Percentiles rank a stretch among this genome's conserved stretches.
phyloP scores from a whole-genome alignment of 805 yeast genomes.

The Teunomyces funiuensis region DNA sequence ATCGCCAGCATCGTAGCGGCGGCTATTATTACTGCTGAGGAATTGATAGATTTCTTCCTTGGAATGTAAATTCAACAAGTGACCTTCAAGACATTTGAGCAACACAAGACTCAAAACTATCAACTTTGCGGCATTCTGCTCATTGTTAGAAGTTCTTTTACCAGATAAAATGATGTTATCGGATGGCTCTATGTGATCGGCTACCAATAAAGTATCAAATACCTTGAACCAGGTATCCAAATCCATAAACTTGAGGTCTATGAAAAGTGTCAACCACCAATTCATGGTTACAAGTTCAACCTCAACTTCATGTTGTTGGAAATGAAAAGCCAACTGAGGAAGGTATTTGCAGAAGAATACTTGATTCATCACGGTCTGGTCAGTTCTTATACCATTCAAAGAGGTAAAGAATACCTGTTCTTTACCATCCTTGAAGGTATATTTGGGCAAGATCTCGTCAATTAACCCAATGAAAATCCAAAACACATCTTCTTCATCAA shows the following conservation, averaged over 20 bases:
- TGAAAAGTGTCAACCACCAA: constrained; percentile 58
- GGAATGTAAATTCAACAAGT: constrained; percentile 22
- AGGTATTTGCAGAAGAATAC: constrained; percentile 32
- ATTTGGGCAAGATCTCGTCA: constrained; percentile 49
- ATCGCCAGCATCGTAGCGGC: neutral
- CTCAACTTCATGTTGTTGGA: constrained; percentile 36
- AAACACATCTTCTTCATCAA: constrained; percentile 48
- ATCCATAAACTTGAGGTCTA: constrained; percentile 45
- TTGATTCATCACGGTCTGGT: constrained; percentile 36
- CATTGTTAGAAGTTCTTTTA: neutral
- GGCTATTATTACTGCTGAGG: constrained; percentile 10
- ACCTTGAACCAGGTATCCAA: constrained; percentile 51
- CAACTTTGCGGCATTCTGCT: constrained; percentile 25
- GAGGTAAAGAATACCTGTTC: constrained; percentile 14
- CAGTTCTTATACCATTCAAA: constrained; percentile 33
- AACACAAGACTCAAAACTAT: constrained; percentile 34
- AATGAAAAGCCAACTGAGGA: constrained; percentile 42
- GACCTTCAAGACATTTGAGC: constrained; percentile 35
- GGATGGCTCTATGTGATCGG: neutral
- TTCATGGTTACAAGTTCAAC: constrained; percentile 51
- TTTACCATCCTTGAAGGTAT: constrained; percentile 12
- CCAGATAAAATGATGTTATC: neutral
- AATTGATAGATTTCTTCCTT: constrained; percentile 31
- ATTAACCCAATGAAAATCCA: constrained; percentile 52
- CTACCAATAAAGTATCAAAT: constrained; percentile 46